Conservation (phyloP, 495 filamentous ascomycete species). For the Elaphomyces granulatus region DNA sequence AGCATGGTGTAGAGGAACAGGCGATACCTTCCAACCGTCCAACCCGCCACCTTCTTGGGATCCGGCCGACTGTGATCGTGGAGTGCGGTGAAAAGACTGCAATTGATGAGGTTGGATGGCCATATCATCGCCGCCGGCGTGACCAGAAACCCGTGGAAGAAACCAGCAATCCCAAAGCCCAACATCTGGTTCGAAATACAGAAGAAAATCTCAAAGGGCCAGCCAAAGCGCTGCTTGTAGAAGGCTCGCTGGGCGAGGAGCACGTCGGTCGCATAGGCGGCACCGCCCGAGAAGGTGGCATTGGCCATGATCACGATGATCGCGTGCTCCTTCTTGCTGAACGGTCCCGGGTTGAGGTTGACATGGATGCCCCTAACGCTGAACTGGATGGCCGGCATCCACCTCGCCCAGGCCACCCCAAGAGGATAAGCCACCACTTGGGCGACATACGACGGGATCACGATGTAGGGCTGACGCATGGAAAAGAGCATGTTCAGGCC, state of each 20-base stretch:
- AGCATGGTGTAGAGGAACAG: constrained; percentile 48
- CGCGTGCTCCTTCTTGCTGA: constrained; percentile 66
- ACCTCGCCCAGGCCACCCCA: constrained; percentile 40
- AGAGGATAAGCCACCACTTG: constrained; percentile 59
- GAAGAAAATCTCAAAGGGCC: constrained; percentile 52
- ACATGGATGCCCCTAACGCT: constrained; percentile 39
- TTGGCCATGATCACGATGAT: constrained; percentile 59
- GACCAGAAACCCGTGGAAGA: constrained; percentile 51
- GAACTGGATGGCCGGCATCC: constrained; percentile 38
- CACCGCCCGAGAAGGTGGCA: constrained; percentile 34
- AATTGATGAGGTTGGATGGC: constrained; percentile 50
- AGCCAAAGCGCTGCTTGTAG: constrained; percentile 52
- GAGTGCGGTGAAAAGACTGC: constrained; percentile 54
- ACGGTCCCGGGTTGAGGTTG: constrained; percentile 53
- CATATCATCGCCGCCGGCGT: constrained; percentile 57
- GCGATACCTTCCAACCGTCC: constrained; percentile 48
- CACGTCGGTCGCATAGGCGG: constrained; percentile 54
- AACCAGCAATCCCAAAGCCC: constrained; percentile 58
- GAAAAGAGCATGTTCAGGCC: constrained; percentile 59
- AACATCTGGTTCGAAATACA: constrained; percentile 56
- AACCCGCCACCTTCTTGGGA: constrained; percentile 43
- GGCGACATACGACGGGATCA: constrained; percentile 51
- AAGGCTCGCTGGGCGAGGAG: constrained; percentile 51
- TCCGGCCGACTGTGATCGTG: constrained; percentile 49
- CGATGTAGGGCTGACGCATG: constrained; percentile 49